phyloP scores from a whole-genome alignment of 2,329 filamentous ascomycete genomes.

The Fusarium sp. region DNA sequence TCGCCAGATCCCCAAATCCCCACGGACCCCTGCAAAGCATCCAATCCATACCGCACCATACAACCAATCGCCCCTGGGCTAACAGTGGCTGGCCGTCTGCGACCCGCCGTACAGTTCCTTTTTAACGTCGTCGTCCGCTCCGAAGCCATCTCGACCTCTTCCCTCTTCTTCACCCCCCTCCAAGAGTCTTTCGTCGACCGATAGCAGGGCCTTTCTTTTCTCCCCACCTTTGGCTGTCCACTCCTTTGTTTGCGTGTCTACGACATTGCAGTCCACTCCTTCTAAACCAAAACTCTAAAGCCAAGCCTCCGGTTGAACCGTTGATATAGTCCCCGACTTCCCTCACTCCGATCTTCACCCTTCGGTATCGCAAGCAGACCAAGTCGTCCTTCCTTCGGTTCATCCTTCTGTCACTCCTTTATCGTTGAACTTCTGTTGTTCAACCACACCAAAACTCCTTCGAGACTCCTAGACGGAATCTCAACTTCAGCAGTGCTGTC shows the following conservation, averaged over 20 bases:
- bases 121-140: constrained; percentile 50
- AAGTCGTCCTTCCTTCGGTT: constrained; percentile 43
- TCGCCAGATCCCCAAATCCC: constrained; percentile 38
- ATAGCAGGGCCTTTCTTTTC: constrained; percentile 44
- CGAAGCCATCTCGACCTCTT: constrained; percentile 42
- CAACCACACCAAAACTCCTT: constrained; percentile 41
- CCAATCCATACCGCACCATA: constrained; percentile 44
- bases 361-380: constrained; percentile 39
- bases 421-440: constrained; percentile 43
- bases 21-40: constrained; percentile 36
- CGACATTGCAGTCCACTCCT: constrained; percentile 55
- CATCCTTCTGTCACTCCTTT: constrained; percentile 49
- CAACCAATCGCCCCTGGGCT: constrained; percentile 43
- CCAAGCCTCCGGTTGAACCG: constrained; percentile 50
- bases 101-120: constrained; percentile 48
- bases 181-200: constrained; percentile 50
- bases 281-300: constrained; percentile 45
- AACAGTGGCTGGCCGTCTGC: constrained; percentile 43
- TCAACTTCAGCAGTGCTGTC: constrained; percentile 45
- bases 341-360: constrained; percentile 32
- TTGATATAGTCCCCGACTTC: constrained; percentile 49
- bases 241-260: constrained; percentile 53
- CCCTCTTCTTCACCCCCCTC: constrained; percentile 48
- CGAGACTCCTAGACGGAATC: constrained; percentile 50
- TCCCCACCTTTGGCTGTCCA: constrained; percentile 38